Evolutionary conservation across 148 eudicot species (phyloP).

Genomic region (Vaccinium vitisidaea): DNA sequence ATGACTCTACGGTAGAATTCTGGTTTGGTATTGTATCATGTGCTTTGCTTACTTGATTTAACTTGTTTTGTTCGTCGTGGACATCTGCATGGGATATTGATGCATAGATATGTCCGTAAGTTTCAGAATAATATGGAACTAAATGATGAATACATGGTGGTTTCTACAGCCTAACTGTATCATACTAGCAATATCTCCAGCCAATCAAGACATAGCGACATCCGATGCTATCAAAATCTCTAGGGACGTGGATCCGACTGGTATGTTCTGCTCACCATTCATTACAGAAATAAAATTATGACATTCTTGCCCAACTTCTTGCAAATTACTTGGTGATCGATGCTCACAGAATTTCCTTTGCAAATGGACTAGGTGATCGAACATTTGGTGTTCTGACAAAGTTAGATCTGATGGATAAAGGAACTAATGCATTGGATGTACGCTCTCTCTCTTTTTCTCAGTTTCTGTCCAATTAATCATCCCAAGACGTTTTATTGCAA

Average conservation of each 20-base stretch:
- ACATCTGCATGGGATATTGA: neutral
- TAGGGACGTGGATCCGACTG: slow-evolving; percentile 59
- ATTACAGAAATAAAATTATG: neutral
- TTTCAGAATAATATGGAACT: slow-evolving; percentile 9
- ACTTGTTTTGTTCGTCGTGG: neutral
- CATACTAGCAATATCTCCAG: slow-evolving; percentile 72
- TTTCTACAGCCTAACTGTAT: slow-evolving; percentile 55
- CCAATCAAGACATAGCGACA: slow-evolving; percentile 83
- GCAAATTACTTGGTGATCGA: neutral
- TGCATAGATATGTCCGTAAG: neutral
- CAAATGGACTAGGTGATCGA: slow-evolving; percentile 59
- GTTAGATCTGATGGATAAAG: slow-evolving; percentile 91
- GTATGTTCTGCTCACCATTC: slow-evolving; percentile 21
- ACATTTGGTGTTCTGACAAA: slow-evolving; percentile 90
- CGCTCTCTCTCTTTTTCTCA: slow-evolving; percentile 16
- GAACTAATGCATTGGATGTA: slow-evolving; percentile 91
- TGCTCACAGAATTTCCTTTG: neutral
- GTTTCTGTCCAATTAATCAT: neutral
- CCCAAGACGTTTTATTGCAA: neutral
- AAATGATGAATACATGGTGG: neutral
- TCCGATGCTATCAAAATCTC: slow-evolving; percentile 75
- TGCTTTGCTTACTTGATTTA: slow-evolving; percentile 2
- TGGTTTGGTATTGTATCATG: neutral
- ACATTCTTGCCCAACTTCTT: neutral
- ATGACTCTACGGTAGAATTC: neutral